Percentiles rank a stretch among this genome's conserved stretches.
Evolutionary conservation across 495 filamentous ascomycete genomes (phyloP).

Genomic region (Thozetella sp.): DNA sequence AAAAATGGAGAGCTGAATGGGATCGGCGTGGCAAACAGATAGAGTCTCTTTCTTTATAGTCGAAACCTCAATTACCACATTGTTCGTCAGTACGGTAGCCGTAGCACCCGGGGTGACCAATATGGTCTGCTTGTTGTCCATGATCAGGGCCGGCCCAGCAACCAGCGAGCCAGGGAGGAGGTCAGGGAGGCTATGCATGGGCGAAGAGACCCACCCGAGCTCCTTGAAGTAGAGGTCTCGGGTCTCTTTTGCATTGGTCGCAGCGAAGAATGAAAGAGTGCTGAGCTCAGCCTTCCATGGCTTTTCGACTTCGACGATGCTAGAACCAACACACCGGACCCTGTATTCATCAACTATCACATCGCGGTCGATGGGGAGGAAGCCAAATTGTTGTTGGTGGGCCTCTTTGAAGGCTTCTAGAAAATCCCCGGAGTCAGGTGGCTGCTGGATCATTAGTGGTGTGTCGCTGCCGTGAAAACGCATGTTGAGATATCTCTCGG

Average conservation of each 20-base stretch:
- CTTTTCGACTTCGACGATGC: too few species aligned
- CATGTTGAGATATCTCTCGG: slow-evolving; percentile 90
- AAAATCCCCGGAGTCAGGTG: slow-evolving; percentile 48
- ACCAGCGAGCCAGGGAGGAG: too few species aligned
- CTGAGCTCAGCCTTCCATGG: too few species aligned
- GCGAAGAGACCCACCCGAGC: too few species aligned
- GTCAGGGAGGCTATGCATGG: too few species aligned
- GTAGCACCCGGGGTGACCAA: too few species aligned
- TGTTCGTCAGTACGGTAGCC: slow-evolving; percentile 73
- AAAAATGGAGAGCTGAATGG: slow-evolving; percentile 94
- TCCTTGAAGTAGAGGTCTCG: too few species aligned
- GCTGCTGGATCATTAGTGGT: slow-evolving; percentile 79
- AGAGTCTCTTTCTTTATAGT: slow-evolving; percentile 45
- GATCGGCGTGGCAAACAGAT: slow-evolving; percentile 64
- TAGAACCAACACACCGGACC: neutral
- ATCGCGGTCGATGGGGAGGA: slow-evolving; percentile 78
- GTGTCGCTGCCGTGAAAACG: slow-evolving; percentile 87
- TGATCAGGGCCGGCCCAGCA: too few species aligned
- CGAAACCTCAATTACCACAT: slow-evolving; percentile 58
- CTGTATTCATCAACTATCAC: neutral
- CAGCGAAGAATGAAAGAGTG: too few species aligned
- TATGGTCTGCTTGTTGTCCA: too few species aligned
- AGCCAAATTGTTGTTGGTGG: slow-evolving; percentile 79
- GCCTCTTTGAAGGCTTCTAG: slow-evolving; percentile 57
- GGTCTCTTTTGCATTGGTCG: too few species aligned